These are phyloP conservation scores for Grammothele lineata DNA, from an alignment of 768 basidiomycete species.

Conservation along the genomic window DNA sequence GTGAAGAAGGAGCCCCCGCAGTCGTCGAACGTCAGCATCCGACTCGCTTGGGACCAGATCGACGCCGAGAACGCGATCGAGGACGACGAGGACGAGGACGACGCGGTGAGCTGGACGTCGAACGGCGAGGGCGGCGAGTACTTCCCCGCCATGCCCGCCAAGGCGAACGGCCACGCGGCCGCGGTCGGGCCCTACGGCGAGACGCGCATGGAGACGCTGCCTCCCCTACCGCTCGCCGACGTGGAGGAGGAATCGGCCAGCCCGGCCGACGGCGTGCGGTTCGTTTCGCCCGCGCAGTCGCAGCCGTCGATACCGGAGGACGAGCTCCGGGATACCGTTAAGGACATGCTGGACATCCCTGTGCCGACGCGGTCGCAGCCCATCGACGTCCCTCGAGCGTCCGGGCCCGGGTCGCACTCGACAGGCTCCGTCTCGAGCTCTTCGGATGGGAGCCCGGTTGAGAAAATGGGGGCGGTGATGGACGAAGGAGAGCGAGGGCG, in stretches of 20 bases:
- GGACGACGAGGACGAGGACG: constrained; percentile 23
- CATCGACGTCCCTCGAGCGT: constrained; percentile 23
- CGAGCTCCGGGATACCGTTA: constrained; percentile 15
- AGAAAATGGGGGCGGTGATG: constrained; percentile 31
- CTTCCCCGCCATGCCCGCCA: not conserved
- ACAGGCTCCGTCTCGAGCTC: constrained; percentile 43
- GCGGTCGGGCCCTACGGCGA: constrained; percentile 45
- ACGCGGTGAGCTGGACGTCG: constrained; percentile 52
- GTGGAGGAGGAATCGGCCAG: constrained; percentile 10
- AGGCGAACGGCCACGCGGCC: constrained; percentile 18
- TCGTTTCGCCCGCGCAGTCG: constrained; percentile 15
- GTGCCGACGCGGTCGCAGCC: constrained; percentile 18
- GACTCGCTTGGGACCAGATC: constrained; percentile 45
- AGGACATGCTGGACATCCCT: constrained; percentile 15
- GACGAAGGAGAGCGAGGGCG: constrained; percentile 46
- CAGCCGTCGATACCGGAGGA: constrained; percentile 17
- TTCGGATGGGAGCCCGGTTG: constrained; percentile 44
- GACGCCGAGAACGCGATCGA: constrained; percentile 29
- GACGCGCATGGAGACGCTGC: constrained; percentile 28
- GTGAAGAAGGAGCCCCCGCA: constrained; percentile 39
- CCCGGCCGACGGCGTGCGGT: constrained; percentile 19
- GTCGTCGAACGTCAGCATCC: constrained; percentile 15
- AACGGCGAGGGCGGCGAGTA: constrained; percentile 35
- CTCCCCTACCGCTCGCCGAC: constrained; percentile 9
- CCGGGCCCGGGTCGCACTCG: constrained; percentile 26